Evolutionary conservation across 768 basidiomycete genomes (phyloP), one percentile per base, ranked within the genome.

Genomic region (Serendipita sp.): DNA sequence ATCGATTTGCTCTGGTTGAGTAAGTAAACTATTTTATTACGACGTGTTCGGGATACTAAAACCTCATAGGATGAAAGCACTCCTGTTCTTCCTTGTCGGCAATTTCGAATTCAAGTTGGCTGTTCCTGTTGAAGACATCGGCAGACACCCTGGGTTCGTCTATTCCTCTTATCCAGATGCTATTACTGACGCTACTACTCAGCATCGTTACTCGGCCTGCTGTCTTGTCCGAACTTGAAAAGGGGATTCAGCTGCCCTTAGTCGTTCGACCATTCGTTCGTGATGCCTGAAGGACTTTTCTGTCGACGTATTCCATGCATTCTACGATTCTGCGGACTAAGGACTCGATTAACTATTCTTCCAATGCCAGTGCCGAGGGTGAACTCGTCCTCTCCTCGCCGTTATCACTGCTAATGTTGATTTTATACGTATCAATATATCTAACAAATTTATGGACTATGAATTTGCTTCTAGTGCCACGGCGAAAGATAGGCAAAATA

Each of bases 201-300:
- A 60, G 56, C 10, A 32, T 36, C 7, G 34, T 60, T 28, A 60
- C 56, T 8, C n/a, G 56, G 35, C 56, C 56, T 18, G n/a, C 23
- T 10, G 54, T 65, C 44, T 15, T 44, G 2, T 54, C 54, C 10
- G 54, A 60, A 44, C 15, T 28, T 34, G 10, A 60, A 2, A 60
- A 63, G 28, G 65, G 65, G 2, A 28, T 30, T 38, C 65, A 65
- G 23, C 65, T 65, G 38, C 65, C 65, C 44, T 54, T 65, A 52
- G 58, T 65, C 51, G 35, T 65, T 46, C n/a, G n/a, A 46, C 13
- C 44, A n/a, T 46, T 46, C 1, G n/a, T 11, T 46, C 44, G 11
- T 46, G 44, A 46, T n/a, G 44, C n/a, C 44, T 46, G 44, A 11
- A 46, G 44, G 7, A 51, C 5, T 51, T 16, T 18, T 18, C 18